phyloP scores from a whole-genome alignment of 1,284 basidiomycete genomes.

The Pseudozyma tsukubaensis region DNA sequence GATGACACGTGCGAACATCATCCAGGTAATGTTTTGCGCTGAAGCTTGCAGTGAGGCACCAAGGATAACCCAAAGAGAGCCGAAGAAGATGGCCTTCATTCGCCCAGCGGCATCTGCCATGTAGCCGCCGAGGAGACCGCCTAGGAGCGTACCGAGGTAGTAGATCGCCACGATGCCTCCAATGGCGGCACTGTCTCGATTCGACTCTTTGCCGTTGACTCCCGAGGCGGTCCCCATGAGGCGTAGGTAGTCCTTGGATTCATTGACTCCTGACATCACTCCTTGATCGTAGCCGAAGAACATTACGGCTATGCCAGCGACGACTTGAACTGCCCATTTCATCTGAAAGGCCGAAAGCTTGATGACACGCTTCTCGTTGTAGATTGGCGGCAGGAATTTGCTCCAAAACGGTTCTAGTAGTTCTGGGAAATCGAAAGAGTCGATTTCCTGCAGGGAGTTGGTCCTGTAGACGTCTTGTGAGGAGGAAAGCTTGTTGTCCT shows the following conservation, averaged over 20 bases:
- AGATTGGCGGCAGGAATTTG: conserved; percentile 24
- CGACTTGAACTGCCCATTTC: conserved; percentile 39
- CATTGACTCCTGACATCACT: conserved; percentile 34
- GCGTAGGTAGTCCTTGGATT: conserved; percentile 31
- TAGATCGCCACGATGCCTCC: conserved; percentile 30
- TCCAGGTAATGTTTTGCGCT: conserved; percentile 31
- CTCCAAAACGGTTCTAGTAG: conserved; percentile 27
- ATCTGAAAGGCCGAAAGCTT: conserved; percentile 28
- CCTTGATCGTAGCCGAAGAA: conserved; percentile 42
- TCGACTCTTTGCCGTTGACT: conserved; percentile 21
- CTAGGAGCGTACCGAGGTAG: conserved; percentile 27
- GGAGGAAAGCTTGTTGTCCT: conserved; percentile 14
- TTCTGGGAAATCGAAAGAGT: conserved; percentile 25
- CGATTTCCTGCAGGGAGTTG: conserved; percentile 3
- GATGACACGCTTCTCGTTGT: conserved; percentile 31
- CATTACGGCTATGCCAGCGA: conserved; percentile 28
- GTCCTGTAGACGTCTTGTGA: conserved; percentile 11
- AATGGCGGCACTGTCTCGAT: conserved; percentile 19
- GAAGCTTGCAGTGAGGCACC: conserved; percentile 23
- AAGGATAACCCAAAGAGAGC: conserved; percentile 30
- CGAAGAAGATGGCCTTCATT: conserved; percentile 34
- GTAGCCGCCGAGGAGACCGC: conserved; percentile 27
- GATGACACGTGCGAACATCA: conserved; percentile 17
- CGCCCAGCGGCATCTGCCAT: conserved; percentile 31
- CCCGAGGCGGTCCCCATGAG: conserved; percentile 35